Evolutionary conservation across 2,329 filamentous ascomycete genomes (phyloP).

Genomic region (Neonectria magnoliae): DNA sequence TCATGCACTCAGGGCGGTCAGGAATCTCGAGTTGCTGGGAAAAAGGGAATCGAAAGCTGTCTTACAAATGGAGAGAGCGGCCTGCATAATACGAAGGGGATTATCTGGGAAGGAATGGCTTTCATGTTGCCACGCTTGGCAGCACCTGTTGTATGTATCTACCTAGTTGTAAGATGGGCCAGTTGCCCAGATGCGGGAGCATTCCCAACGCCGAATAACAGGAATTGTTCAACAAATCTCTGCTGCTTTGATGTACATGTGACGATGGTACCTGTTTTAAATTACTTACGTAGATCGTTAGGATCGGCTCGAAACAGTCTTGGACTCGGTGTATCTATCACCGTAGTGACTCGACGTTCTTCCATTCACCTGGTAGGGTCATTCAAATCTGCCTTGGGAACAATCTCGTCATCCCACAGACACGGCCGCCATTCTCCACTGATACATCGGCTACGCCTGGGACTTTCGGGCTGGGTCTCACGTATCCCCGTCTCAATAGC

Average conservation of each 20-base stretch:
- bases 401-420: too few relatives aligned
- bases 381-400: too few relatives aligned
- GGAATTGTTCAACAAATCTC: slow-evolving; percentile 10
- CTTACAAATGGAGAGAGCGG: slow-evolving; percentile 1
- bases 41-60: slow-evolving; percentile 3
- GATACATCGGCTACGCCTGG: too few relatives aligned
- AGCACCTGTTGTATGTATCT: slow-evolving; percentile 18
- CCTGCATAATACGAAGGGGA: slow-evolving; percentile 2
- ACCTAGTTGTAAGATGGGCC: slow-evolving; percentile 21
- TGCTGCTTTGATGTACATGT: not conserved
- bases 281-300: too few relatives aligned
- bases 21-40: slow-evolving; percentile 3
- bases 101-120: slow-evolving; percentile 9
- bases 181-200: slow-evolving; percentile 12
- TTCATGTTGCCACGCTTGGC: not conserved
- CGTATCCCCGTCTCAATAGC: too few relatives aligned
- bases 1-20: not conserved
- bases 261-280: not conserved
- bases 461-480: too few relatives aligned
- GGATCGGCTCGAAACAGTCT: not conserved
- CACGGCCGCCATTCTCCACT: too few relatives aligned
- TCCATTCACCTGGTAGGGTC: not conserved
- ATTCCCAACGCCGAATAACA: slow-evolving; percentile 16
- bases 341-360: not conserved
- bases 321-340: not conserved